phyloP scores from a whole-genome alignment of 2,329 filamentous ascomycete species.

The Thermothelomyces thermophilus region DNA sequence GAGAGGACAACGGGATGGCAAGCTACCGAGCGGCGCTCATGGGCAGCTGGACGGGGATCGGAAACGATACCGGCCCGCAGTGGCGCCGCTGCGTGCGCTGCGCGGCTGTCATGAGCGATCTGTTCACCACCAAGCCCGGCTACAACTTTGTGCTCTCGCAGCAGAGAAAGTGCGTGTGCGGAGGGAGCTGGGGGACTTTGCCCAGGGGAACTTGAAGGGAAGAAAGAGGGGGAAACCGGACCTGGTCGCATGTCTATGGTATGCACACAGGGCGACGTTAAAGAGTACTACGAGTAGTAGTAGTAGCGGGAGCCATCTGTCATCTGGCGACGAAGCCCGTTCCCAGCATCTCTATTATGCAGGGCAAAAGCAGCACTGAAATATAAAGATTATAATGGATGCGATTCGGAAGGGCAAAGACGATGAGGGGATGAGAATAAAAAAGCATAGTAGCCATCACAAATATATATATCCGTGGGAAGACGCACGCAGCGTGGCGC shows the following conservation, averaged over 20 bases:
- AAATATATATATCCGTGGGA: no score
- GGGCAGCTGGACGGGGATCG: background rate
- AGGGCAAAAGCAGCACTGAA: no score
- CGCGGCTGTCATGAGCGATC: slow-evolving; percentile 59
- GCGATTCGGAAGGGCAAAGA: no score
- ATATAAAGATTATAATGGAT: no score
- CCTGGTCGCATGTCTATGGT: background rate
- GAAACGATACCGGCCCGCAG: slow-evolving; percentile 17
- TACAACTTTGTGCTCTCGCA: slow-evolving; percentile 48
- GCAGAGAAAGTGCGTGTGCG: slow-evolving; percentile 50
- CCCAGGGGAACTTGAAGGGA: slow-evolving; percentile 18
- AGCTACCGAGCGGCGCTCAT: background rate
- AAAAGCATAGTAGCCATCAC: no score
- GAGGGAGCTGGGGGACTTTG: slow-evolving; percentile 46
- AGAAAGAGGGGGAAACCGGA: background rate
- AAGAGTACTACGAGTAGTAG: no score
- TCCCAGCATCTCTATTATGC: no score
- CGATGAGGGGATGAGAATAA: no score
- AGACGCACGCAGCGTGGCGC: no score
- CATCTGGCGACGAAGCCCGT: no score
- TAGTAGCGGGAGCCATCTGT: no score
- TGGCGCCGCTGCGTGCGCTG: slow-evolving; percentile 54
- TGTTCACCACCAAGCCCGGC: slow-evolving; percentile 41
- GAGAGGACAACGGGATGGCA: background rate
- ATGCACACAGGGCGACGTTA: no score